These are phyloP conservation scores for Vitis amurensis DNA, from an alignment of 164 flowering plant species.

Conservation along the genomic window DNA sequence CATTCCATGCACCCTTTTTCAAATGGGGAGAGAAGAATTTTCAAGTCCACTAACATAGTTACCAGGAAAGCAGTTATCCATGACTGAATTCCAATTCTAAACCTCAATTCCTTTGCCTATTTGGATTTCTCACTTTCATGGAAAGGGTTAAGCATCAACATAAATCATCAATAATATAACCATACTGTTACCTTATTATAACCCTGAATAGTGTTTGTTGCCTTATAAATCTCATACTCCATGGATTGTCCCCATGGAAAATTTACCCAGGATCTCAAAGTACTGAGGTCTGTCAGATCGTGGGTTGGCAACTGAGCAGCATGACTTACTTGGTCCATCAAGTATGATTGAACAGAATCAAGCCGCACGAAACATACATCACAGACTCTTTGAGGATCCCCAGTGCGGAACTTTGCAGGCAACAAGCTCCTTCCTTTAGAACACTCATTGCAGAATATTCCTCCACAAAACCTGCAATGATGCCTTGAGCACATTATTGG, in stretches of 20 bases:
- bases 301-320: conserved; percentile 92
- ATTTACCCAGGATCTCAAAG: conserved; percentile 93
- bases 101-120: too few species aligned
- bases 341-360: conserved; percentile 75
- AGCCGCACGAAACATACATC: conserved; percentile 91
- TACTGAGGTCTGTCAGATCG: conserved; percentile 94
- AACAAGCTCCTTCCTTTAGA: conserved; percentile 84
- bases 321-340: conserved; percentile 89
- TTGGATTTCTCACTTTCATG: too few species aligned
- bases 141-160: too few species aligned
- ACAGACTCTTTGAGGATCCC: conserved; percentile 81
- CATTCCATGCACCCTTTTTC: too few species aligned
- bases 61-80: too few species aligned
- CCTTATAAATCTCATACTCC: conserved; percentile 97
- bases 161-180: background rate
- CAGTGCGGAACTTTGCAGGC: conserved; percentile 67
- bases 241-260: conserved; percentile 97
- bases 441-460: conserved; percentile 84
- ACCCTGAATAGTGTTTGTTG: conserved; percentile 73
- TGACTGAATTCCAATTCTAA: too few species aligned
- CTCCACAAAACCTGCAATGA: conserved; percentile 95
- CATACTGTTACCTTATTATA: conserved; percentile 54
- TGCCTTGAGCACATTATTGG: conserved; percentile 95
- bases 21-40: too few species aligned
- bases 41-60: too few species aligned